Conservation (phyloP, 192 early-diverging fungal species). For the Linnemannia schmuckeri region DNA sequence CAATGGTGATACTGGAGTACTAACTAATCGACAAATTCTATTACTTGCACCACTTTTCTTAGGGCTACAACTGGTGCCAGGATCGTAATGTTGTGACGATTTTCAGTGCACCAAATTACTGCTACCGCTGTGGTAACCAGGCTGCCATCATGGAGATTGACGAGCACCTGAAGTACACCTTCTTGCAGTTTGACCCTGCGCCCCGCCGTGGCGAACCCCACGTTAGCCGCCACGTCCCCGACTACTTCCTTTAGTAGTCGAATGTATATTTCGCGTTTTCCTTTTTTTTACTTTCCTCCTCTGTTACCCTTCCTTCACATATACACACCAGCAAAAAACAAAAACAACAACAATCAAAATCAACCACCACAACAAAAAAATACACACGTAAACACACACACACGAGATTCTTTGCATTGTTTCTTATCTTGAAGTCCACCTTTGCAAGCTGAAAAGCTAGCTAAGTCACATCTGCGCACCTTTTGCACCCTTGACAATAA, state of each 20-base stretch:
- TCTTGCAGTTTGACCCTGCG: slow-evolving; percentile 98
- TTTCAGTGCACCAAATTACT: slow-evolving; percentile 99
- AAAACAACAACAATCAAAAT: neutral
- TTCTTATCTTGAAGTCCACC: neutral
- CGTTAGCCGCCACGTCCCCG: slow-evolving; percentile 97
- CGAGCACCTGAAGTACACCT: slow-evolving; percentile 99
- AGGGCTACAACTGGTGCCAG: slow-evolving; percentile 99
- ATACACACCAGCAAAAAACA: neutral
- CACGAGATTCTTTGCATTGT: slow-evolving; percentile 1
- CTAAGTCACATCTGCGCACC: slow-evolving; percentile 1
- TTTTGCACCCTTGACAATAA: neutral
- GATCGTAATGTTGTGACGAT: slow-evolving; percentile 99
- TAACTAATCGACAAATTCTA: neutral
- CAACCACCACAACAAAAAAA: neutral
- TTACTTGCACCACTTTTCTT: neutral
- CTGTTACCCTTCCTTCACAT: neutral
- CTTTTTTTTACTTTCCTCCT: neutral
- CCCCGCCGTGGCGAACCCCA: slow-evolving; percentile 98
- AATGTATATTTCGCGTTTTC: neutral
- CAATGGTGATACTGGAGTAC: neutral
- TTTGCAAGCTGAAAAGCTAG: neutral
- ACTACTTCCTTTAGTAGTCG: slow-evolving; percentile 92
- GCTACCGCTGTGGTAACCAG: slow-evolving; percentile 99
- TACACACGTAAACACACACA: neutral
- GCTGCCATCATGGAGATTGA: slow-evolving; percentile 99